Base-by-base conservation (phyloP, 108 stramenopile species). In the Cylindrotheca closterium region DNA sequence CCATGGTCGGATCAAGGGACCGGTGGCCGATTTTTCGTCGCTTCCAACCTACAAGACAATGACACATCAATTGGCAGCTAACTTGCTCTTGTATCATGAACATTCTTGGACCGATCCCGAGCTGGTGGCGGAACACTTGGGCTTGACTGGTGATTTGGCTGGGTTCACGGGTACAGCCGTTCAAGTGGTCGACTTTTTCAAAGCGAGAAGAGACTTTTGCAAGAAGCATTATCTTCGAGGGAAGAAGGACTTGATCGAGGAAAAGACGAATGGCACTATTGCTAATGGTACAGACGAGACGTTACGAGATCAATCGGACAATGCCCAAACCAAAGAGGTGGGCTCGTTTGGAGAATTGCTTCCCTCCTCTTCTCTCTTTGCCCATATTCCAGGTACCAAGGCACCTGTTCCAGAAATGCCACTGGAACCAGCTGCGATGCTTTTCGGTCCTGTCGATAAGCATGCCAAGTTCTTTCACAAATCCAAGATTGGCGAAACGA, bases 401-500 rank as follows among this genome's bases (percentile, higher is more conserved):
- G 74, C 79, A 30, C 70, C 70, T 4, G 48, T 61, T 18, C 74
- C 74, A 21, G 33, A 19, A 8, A 67, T 68, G 42, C 79, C 79
- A 52, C 31, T 80, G 52, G 70, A 80, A 71, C 61, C 63, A 23
- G 49, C 67, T 12, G 42, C 51, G 5, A 63, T 67, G 2, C 15
- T 75, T 4, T 68, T 70, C 48, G 79, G 79, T 5, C 67, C 71
- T 23, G 54, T 68, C 3, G 79, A 80, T 55, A 50, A 60, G n/a
- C 28, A 50, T 63, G 37, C 57, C 15, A 56, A 49, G 22, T 63
- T 48, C 19, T 30, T 48, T 32, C 70, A 71, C 60, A 18, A 45
- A 12, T 47, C 34, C 28, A 52, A 42, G 19, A 49, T 73, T 30
- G 71, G 65, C 30, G 12, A 30, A 5, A 22, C 37, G 0, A 65